Evolutionary conservation across 371 early-diverging fungal species (phyloP).

Genomic region (Chytridium lagenaria): DNA sequence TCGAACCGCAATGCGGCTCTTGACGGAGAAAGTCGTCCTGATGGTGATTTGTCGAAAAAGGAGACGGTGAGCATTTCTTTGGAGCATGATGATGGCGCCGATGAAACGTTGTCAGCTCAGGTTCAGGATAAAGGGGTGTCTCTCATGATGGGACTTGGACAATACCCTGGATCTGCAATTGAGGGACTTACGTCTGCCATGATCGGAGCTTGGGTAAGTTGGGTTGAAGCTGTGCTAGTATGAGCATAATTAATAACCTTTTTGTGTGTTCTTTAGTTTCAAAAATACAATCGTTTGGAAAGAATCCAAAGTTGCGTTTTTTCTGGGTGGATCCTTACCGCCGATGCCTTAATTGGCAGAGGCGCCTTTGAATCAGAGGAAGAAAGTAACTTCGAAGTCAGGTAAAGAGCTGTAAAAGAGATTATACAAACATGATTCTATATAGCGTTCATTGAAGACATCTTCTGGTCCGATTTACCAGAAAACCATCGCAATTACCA

Average conservation of each 20-base stretch:
- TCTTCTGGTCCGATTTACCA: constrained; percentile 42
- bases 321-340: constrained; percentile 59
- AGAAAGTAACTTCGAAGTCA: constrained; percentile 41
- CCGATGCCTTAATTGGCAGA: constrained; percentile 46
- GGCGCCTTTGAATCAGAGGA: constrained; percentile 37
- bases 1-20: too few relatives aligned
- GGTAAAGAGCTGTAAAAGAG: constrained; percentile 23
- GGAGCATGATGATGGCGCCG: too few relatives aligned
- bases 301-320: constrained; percentile 49
- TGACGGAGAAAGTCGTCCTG: too few relatives aligned
- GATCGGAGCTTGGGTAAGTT: constrained; percentile 55
- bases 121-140: too few relatives aligned
- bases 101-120: too few relatives aligned
- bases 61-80: too few relatives aligned
- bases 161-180: constrained; percentile 18
- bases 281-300: constrained; percentile 49
- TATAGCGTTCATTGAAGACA: constrained; percentile 42
- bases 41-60: too few relatives aligned
- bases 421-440: background rate
- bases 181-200: constrained; percentile 48
- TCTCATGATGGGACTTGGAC: background rate
- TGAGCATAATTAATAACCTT: background rate
- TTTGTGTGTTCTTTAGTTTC: constrained; percentile 39
- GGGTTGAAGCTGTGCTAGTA: background rate
- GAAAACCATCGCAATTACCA: constrained; percentile 43